phyloP scores from a whole-genome alignment of 2,329 filamentous ascomycete species.

The Metarhizium guizhouense region DNA sequence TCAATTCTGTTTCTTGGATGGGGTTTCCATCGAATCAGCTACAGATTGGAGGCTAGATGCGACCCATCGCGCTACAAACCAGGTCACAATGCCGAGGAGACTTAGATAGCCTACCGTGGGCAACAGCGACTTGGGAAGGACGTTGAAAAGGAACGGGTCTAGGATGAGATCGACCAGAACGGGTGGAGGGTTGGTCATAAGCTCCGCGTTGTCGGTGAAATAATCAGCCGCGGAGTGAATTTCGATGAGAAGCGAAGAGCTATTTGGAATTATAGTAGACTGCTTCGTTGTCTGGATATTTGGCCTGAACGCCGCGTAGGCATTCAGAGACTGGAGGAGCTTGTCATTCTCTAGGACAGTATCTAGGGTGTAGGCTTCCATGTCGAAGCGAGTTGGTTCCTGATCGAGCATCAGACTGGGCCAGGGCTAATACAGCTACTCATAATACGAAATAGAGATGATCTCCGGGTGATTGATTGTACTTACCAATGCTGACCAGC shows the following conservation, averaged over 20 bases:
- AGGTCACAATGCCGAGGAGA: conserved; percentile 44
- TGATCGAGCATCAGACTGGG: conserved; percentile 26
- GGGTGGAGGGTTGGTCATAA: conserved; percentile 67
- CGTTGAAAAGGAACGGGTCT: conserved; percentile 74
- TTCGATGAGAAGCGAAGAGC: conserved; percentile 58
- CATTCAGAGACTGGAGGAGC: conserved; percentile 55
- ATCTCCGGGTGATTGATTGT: not conserved
- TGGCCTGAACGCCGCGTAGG: conserved; percentile 48
- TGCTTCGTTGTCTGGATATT: not conserved
- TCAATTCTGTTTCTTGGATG: conserved; percentile 30
- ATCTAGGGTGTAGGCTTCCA: conserved; percentile 55
- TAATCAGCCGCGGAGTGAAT: conserved; percentile 76
- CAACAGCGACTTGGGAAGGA: conserved; percentile 68
- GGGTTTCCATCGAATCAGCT: conserved; percentile 14
- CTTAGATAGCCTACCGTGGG: conserved; percentile 63
- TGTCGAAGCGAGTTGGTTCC: conserved; percentile 77
- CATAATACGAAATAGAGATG: no score
- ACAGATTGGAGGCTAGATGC: conserved; percentile 18
- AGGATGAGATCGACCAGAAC: conserved; percentile 77
- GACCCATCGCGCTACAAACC: conserved; percentile 31
- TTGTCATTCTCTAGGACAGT: conserved; percentile 52
- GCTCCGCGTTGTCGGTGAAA: conserved; percentile 60
- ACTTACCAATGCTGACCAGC: conserved; percentile 61
- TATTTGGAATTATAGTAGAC: not conserved
- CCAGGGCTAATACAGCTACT: no score